Evolutionary conservation across 1,284 basidiomycete species (phyloP).

Genomic region (Papiliotrema terrestris): DNA sequence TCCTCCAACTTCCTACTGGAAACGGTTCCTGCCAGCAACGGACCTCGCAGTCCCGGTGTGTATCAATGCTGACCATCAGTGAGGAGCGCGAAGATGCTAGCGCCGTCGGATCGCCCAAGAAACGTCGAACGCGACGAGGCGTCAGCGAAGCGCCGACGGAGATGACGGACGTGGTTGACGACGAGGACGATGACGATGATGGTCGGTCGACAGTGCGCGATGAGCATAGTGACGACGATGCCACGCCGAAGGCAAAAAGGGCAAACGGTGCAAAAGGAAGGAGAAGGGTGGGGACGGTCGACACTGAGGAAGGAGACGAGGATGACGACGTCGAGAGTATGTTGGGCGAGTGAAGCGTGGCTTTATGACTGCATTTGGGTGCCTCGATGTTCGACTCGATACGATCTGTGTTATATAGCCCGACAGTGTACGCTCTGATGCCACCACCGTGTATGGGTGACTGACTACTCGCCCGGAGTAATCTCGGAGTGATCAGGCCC

Average conservation of each 20-base stretch:
- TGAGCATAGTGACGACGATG: background rate
- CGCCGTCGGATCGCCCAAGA: conserved; percentile 14
- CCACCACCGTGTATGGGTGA: too few relatives aligned
- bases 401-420: too few relatives aligned
- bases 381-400: too few relatives aligned
- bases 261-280: conserved; percentile 11
- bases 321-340: conserved; percentile 27
- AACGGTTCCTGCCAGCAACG: too few relatives aligned
- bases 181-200: conserved; percentile 6
- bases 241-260: background rate
- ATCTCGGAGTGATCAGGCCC: too few relatives aligned
- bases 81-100: conserved; percentile 19
- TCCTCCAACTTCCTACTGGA: too few relatives aligned
- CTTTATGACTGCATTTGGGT: too few relatives aligned
- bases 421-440: too few relatives aligned
- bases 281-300: conserved; percentile 10
- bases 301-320: conserved; percentile 21
- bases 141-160: conserved; percentile 5
- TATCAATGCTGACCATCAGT: conserved; percentile 4
- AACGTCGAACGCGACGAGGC: conserved; percentile 1
- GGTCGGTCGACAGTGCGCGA: background rate
- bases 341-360: conserved; percentile 7
- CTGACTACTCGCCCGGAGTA: too few relatives aligned
- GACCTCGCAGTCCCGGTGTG: too few relatives aligned
- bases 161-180: conserved; percentile 4